A percentile compares a stretch with the other conserved stretches of the same genome.
Evolutionary conservation across 768 basidiomycete genomes (phyloP).

Genomic region (Lactifluus piperatus): DNA sequence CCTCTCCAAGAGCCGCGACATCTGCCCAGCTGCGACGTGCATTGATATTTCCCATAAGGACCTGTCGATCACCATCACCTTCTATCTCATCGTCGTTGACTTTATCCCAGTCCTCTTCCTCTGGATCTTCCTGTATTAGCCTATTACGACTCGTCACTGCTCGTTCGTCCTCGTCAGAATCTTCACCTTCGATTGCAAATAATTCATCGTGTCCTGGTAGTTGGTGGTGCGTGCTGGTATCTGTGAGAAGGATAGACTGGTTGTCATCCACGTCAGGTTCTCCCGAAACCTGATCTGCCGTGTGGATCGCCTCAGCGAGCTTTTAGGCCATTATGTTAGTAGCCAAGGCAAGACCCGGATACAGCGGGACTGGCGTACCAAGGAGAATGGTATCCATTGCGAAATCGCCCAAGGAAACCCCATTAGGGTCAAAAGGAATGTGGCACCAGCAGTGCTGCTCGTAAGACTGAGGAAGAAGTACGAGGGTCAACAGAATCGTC

Average conservation of each 20-base stretch:
- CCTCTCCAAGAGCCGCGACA: constrained; percentile 3
- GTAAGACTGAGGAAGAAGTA: constrained; percentile 47
- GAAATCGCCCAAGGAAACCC: constrained; percentile 93
- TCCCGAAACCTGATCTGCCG: constrained; percentile 32
- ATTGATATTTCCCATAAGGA: constrained; percentile 16
- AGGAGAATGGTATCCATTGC: constrained; percentile 88
- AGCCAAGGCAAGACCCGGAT: not conserved
- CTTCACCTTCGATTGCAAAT: constrained; percentile 26
- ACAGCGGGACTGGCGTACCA: constrained; percentile 42
- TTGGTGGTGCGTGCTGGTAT: constrained; percentile 27
- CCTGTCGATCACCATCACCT: constrained; percentile 3
- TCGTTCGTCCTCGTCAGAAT: constrained; percentile 22
- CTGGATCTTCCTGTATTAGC: constrained; percentile 17
- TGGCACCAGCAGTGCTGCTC: constrained; percentile 59
- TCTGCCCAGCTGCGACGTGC: constrained; percentile 19
- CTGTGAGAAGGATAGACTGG: constrained; percentile 32
- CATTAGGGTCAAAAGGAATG: constrained; percentile 62
- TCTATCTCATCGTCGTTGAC: constrained; percentile 22
- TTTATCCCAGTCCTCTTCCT: constrained; percentile 26
- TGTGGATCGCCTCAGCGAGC: constrained; percentile 79
- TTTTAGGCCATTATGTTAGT: constrained; percentile 2
- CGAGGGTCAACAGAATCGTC: not conserved
- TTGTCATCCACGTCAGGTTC: constrained; percentile 25
- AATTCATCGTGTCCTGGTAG: constrained; percentile 23
- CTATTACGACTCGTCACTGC: constrained; percentile 1